Percentiles rank a stretch among this genome's conserved stretches.
These are phyloP conservation scores for Solanum ossicruentum DNA, from an alignment of 257 asterid species.

Conservation along the genomic window DNA sequence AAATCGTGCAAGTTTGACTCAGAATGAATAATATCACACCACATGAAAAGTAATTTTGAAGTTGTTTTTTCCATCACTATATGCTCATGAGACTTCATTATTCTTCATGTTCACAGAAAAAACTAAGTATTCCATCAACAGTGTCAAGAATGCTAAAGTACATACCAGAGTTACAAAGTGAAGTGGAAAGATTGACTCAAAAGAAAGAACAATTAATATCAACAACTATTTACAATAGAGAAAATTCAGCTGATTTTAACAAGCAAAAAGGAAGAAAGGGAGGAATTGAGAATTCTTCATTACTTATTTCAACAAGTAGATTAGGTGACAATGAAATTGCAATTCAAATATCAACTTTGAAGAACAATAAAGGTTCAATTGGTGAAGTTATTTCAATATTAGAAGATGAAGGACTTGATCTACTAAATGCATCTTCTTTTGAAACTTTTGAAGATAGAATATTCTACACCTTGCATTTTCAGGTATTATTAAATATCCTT, in stretches of 20 bases:
- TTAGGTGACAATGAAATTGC: not conserved
- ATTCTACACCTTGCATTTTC: conserved; percentile 5
- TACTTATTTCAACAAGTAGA: not conserved
- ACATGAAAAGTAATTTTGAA: not conserved
- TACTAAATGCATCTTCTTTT: conserved; percentile 3
- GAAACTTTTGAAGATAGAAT: not conserved
- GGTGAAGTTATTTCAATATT: not conserved
- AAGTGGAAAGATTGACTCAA: not conserved
- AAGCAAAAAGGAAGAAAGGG: not conserved
- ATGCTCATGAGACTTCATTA: not conserved
- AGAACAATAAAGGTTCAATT: not conserved
- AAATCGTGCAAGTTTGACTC: not conserved
- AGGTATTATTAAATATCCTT: not conserved
- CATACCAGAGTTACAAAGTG: conserved; percentile 4
- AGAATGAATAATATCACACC: not conserved
- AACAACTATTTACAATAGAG: not conserved
- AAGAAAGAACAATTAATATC: not conserved
- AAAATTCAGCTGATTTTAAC: not conserved
- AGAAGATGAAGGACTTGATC: conserved; percentile 2
- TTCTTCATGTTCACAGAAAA: not conserved
- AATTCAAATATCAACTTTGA: not conserved
- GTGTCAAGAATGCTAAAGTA: conserved; percentile 3
- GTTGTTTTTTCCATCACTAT: no score
- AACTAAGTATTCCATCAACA: conserved; percentile 2
- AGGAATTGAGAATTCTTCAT: not conserved